Conservation (phyloP, 805 yeast species). For the Starmerella cellae region DNA sequence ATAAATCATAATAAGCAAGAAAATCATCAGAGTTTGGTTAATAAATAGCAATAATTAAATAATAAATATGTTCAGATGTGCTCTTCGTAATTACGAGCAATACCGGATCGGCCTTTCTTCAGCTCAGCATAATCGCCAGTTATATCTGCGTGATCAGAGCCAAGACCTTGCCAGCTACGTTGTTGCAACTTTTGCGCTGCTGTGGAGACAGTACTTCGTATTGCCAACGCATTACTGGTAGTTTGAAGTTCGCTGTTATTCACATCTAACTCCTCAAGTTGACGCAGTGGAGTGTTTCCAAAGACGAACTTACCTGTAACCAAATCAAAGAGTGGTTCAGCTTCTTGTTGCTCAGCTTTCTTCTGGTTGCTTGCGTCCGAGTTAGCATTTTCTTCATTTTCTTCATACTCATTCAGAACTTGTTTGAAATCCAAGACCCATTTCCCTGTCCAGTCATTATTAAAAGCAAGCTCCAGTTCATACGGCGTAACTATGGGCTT, state of each 20-base stretch:
- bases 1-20: neutral
- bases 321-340: conserved; percentile 74
- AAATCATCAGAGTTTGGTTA: neutral
- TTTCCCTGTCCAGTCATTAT: conserved; percentile 80
- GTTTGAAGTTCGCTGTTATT: conserved; percentile 29
- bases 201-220: conserved; percentile 73
- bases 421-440: conserved; percentile 78
- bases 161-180: conserved; percentile 78
- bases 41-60: neutral
- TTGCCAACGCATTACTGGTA: conserved; percentile 34
- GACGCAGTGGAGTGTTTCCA: conserved; percentile 64
- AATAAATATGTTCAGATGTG: neutral
- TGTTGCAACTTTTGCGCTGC: conserved; percentile 66
- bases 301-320: conserved; percentile 68
- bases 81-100: conserved; percentile 80
- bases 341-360: conserved; percentile 21
- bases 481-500: conserved; percentile 91
- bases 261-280: conserved; percentile 49
- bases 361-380: conserved; percentile 10
- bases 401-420: conserved; percentile 26
- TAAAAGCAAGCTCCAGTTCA: conserved; percentile 70
- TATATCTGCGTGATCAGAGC: conserved; percentile 54
- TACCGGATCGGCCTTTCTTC: conserved; percentile 74
- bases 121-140: conserved; percentile 59
- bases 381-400: conserved; percentile 13